Base-by-base conservation (phyloP, 345 rosid genomes). In the Acer negundo region DNA sequence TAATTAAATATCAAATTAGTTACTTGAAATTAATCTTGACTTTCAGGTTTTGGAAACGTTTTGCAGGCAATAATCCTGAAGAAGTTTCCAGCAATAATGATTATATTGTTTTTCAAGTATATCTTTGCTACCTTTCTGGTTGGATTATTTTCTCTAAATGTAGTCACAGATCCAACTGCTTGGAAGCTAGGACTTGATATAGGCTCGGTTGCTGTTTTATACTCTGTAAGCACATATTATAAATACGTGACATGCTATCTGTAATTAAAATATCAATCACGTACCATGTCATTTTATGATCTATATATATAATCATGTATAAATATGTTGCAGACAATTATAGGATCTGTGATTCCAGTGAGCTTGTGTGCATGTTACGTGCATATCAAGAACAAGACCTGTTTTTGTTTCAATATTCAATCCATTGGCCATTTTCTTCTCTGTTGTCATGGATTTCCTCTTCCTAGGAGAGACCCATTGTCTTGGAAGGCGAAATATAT, bases 171-270 rank as follows among this genome's bases (percentile, higher is more conserved):
- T 40, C 62, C 69, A n/a, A 58, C 69, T 75, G 85, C 89, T 58
- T 88, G 89, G 91, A 88, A 71, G 73, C 49, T 86, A 40, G 73
- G 70, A 35, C 80, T 80, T 6, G 82, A 75, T 23, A 69, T 79
- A 11, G 82, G 82, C 67, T 67, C 78, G 62, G 42, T 78, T 59
- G 77, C 85, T 26, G 44, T 88, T 38, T 15, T 79, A 1, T 81
- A 79, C 58, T 53, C 79, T 0, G 86, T 83, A 79, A 75, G 82
- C 65, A 24, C 42, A 26, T 38, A 38, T 3, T 2, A 31, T 31
- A 31, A 31, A 31, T 31, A 31, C 4, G 35, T 31, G 35, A 31
- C 35, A 31, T 31, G 35, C 35, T 31, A 31, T 2, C 4, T 31
- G 35, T 31, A 31, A 31, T 31, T 31, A 31, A 31, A 31, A 31